Evolutionary conservation across 345 rosid species (phyloP).

Genomic region (Eutrema japonicum): DNA sequence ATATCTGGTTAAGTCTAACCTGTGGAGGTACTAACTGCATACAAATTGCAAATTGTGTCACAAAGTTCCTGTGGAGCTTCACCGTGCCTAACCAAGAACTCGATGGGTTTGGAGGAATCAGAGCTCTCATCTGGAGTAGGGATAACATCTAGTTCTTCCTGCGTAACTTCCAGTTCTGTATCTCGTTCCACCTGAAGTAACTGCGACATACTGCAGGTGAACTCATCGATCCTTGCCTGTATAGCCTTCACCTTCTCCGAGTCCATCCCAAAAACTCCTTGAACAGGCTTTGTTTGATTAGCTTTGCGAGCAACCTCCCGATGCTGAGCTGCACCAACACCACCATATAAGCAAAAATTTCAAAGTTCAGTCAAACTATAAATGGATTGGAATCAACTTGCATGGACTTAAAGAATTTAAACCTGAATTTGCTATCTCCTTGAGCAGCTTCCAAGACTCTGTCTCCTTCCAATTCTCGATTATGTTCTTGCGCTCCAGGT

Average conservation of each 20-base stretch:
- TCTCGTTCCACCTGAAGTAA: conserved; percentile 89
- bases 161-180: conserved; percentile 91
- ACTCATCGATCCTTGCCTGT: conserved; percentile 77
- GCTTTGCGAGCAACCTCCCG: conserved; percentile 74
- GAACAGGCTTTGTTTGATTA: conserved; percentile 64
- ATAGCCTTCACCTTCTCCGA: conserved; percentile 73
- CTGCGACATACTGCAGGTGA: conserved; percentile 71
- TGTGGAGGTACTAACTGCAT: conserved; percentile 82
- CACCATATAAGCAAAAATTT: conserved; percentile 37
- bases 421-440: conserved; percentile 94
- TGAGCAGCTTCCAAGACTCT: conserved; percentile 86
- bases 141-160: conserved; percentile 88
- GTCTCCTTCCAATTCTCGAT: conserved; percentile 72
- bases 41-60: conserved; percentile 92
- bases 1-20: conserved; percentile 51
- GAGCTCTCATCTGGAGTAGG: conserved; percentile 79
- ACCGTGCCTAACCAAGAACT: conserved; percentile 95
- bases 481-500: conserved; percentile 52
- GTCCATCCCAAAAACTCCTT: conserved; percentile 86
- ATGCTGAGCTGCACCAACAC: conserved; percentile 83
- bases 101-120: conserved; percentile 73
- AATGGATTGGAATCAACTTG: background rate
- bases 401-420: conserved; percentile 5
- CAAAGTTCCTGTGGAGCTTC: conserved; percentile 94
- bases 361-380: conserved; percentile 16